A percentile compares a stretch with the other conserved stretches of the same genome.
phyloP scores from a whole-genome alignment of 352 stramenopile genomes.

The Phytopythium kandeliae region DNA sequence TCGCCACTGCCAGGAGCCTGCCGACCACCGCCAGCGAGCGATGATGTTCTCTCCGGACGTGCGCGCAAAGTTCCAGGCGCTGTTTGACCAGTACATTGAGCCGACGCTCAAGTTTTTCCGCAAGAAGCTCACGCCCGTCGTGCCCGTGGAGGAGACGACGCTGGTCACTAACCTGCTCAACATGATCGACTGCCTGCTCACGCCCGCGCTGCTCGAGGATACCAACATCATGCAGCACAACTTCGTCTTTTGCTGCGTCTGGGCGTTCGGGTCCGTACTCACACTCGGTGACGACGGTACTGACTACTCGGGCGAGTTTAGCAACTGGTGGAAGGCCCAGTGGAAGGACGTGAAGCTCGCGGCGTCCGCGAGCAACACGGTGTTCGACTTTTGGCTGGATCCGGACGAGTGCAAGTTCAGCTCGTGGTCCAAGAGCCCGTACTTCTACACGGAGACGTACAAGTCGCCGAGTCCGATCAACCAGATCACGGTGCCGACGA shows the following conservation, averaged over 20 bases:
- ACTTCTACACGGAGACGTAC: conserved; percentile 91
- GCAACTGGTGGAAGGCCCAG: conserved; percentile 94
- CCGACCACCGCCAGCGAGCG: conserved; percentile 60
- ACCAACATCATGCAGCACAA: conserved; percentile 86
- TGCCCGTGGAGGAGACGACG: conserved; percentile 92
- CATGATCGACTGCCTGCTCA: conserved; percentile 93
- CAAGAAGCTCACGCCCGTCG: conserved; percentile 89
- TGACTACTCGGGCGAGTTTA: conserved; percentile 93
- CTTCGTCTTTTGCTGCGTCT: conserved; percentile 96
- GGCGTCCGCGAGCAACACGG: conserved; percentile 88
- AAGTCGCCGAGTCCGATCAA: conserved; percentile 83
- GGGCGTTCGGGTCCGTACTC: conserved; percentile 92
- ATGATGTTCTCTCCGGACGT: conserved; percentile 79
- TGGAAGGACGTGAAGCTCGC: conserved; percentile 96
- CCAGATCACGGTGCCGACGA: conserved; percentile 92
- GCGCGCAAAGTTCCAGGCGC: conserved; percentile 68
- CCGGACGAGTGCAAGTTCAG: conserved; percentile 89
- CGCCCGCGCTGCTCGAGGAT: conserved; percentile 65
- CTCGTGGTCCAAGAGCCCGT: conserved; percentile 93
- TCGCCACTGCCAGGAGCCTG: conserved; percentile 51
- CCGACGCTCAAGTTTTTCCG: conserved; percentile 92
- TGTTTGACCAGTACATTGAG: conserved; percentile 93
- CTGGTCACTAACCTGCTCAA: conserved; percentile 91
- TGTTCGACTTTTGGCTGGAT: conserved; percentile 98
- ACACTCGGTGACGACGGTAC: conserved; percentile 92